Conservation (phyloP, 768 basidiomycete genomes). For the Naganishia randhawae region DNA sequence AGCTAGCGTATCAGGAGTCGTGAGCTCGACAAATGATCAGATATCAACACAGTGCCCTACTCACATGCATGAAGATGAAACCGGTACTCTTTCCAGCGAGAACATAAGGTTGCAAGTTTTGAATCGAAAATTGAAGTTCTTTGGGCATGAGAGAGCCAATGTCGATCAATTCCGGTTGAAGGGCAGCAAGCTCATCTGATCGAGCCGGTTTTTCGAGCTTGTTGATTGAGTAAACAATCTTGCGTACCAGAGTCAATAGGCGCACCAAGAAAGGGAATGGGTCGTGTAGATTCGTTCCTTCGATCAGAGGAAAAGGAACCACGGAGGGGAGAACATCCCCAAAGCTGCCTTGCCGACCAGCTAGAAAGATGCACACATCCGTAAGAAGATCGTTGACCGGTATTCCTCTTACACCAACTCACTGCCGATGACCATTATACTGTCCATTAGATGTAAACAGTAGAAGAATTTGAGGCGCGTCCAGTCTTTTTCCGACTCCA, state of each 20-base stretch:
- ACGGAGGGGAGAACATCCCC: constrained; percentile 2
- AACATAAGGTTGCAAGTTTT: constrained; percentile 31
- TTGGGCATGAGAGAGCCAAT: constrained; percentile 26
- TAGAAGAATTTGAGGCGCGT: constrained; percentile 14
- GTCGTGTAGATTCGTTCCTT: constrained; percentile 23
- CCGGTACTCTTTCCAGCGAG: constrained; percentile 21
- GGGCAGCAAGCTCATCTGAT: constrained; percentile 6
- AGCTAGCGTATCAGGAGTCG: constrained; percentile 13
- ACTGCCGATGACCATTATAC: constrained; percentile 34
- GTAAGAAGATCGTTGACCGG: neutral
- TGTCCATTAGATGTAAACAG: constrained; percentile 28
- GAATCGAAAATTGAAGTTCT: constrained; percentile 31
- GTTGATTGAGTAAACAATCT: constrained; percentile 17
- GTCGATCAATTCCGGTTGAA: constrained; percentile 28
- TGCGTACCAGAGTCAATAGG: constrained; percentile 23
- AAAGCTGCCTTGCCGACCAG: constrained; percentile 30
- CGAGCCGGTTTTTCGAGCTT: constrained; percentile 10
- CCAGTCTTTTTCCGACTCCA: constrained; percentile 15
- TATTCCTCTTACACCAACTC: constrained; percentile 4
- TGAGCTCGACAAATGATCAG: neutral
- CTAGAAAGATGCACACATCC: constrained; percentile 4
- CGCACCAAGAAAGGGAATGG: constrained; percentile 30
- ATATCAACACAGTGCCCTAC: neutral
- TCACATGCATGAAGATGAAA: constrained; percentile 34
- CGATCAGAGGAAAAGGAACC: neutral